Evolutionary conservation across 2,329 filamentous ascomycete species (phyloP).

Genomic region (Nemania sp.): DNA sequence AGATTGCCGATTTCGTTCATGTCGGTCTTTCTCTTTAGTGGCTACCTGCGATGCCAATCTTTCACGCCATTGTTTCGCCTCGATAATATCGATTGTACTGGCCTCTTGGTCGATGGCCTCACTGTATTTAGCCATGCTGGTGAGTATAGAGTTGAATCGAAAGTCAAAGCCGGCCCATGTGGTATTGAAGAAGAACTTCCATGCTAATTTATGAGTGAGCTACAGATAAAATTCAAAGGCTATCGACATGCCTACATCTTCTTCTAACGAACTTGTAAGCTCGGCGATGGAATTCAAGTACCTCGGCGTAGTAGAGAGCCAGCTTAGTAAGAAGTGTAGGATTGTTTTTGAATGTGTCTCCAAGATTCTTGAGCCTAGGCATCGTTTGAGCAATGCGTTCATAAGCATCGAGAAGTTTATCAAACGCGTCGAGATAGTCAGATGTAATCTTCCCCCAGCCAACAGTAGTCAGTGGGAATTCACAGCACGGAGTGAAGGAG

Average conservation of each 20-base stretch:
- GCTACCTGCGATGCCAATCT: neutral
- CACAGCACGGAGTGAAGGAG: neutral
- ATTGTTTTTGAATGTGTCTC: slow-evolving; percentile 1
- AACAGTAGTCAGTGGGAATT: neutral
- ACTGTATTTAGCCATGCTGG: slow-evolving; percentile 2
- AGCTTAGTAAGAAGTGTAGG: slow-evolving; percentile 1
- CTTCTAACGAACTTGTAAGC: slow-evolving; percentile 13
- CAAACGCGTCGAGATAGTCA: slow-evolving; percentile 10
- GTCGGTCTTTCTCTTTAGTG: slow-evolving; percentile 3
- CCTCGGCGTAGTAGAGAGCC: slow-evolving; percentile 8
- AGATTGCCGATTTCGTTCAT: neutral
- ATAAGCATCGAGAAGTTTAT: slow-evolving; percentile 9
- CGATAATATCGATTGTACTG: slow-evolving; percentile 6
- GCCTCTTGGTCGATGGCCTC: slow-evolving; percentile 5
- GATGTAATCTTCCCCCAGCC: slow-evolving; percentile 7
- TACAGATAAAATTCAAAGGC: neutral
- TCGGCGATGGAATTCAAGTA: slow-evolving; percentile 10
- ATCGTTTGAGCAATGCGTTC: slow-evolving; percentile 5
- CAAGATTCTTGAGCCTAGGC: slow-evolving; percentile 1
- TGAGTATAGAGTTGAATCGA: slow-evolving; percentile 10
- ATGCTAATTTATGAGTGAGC: slow-evolving; percentile 3
- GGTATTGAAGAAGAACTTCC: slow-evolving; percentile 11
- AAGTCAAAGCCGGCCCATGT: slow-evolving; percentile 6
- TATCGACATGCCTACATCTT: slow-evolving; percentile 1
- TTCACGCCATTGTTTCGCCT: slow-evolving; percentile 11